Evolutionary conservation across 371 early-diverging fungal genomes (phyloP), one percentile per base, ranked within the genome.

Genomic region (Apophysomyces elegans): DNA sequence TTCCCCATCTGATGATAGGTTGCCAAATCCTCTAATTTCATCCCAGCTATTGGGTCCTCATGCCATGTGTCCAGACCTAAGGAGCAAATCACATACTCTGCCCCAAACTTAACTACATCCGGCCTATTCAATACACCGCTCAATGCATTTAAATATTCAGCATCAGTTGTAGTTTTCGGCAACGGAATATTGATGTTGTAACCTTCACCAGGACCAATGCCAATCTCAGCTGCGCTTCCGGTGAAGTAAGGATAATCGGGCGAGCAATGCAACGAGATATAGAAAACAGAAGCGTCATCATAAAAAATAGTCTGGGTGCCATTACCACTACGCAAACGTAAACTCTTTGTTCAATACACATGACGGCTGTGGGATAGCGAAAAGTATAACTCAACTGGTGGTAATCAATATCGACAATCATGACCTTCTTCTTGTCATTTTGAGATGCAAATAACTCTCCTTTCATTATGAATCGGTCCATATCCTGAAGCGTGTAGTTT

Each of bases 291-390:
- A 11, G 83, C 74, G 12, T 75, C 78, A 13, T 76, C 67, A 63
- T 89, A 90, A 63, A 92, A 92, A 39, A 90, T 89, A 21, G 75
- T 79, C 68, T 92, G 92, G 0, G 90, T 90, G 13, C 92, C 91
- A 63, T 90, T 89, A 13, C 91, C 91, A 71, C 87, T 86, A 72
- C 36, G 21, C 39, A 38, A 56, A 50, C 0, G 2, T 26, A 26
- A 26, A 26, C 32, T 38, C n/a, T 35, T 54, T 5, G 11, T 39
- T 66, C 14, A 62, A 13, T 62, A 32, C 2, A 32, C 47, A 11
- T 57, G 39, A 63, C 44, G 37, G 32, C 32, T 26, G 32, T 26
- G 2, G 32, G 32, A 26, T 11, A 62, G 58, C 4, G 39, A 46
- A 54, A 38, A 37, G 6, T n/a, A 38, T 5, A 1, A 50, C 50